Conservation (phyloP, 176 grass and related monocot species). For the Aegilops sharonensis region DNA sequence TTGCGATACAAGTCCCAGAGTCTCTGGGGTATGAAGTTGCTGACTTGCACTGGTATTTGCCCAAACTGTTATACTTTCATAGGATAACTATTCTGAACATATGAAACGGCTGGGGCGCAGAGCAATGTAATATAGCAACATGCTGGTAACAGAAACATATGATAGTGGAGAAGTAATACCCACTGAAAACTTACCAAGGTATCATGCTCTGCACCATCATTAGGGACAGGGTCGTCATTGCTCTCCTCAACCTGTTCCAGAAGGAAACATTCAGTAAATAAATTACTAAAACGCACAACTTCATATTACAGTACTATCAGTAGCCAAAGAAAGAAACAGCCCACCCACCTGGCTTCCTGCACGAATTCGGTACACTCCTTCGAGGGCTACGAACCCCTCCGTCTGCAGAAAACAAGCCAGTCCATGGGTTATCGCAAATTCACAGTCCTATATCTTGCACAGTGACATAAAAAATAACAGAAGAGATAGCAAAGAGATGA, state of each 20-base stretch:
- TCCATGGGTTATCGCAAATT: background rate
- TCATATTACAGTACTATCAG: background rate
- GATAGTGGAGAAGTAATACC: background rate
- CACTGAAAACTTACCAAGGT: slow-evolving; percentile 53
- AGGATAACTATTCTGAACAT: background rate
- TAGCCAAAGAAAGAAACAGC: background rate
- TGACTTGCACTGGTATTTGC: background rate
- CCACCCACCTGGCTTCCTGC: slow-evolving; percentile 38
- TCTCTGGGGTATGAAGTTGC: background rate
- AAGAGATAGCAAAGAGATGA: background rate
- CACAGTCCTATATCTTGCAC: background rate
- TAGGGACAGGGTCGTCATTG: background rate
- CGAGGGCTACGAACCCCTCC: slow-evolving; percentile 70
- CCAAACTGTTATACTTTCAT: background rate
- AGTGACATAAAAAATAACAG: background rate
- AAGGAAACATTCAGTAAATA: background rate
- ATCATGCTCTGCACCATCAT: slow-evolving; percentile 32
- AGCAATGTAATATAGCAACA: background rate
- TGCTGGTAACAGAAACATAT: background rate
- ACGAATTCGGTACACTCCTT: slow-evolving; percentile 29
- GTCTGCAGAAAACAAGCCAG: slow-evolving; percentile 34
- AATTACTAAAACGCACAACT: background rate
- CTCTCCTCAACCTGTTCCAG: slow-evolving; percentile 31
- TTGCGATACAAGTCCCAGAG: background rate
- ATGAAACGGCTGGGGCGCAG: background rate